phyloP scores from a whole-genome alignment of 108 stramenopile genomes.

The Discostella stelligeroides region DNA sequence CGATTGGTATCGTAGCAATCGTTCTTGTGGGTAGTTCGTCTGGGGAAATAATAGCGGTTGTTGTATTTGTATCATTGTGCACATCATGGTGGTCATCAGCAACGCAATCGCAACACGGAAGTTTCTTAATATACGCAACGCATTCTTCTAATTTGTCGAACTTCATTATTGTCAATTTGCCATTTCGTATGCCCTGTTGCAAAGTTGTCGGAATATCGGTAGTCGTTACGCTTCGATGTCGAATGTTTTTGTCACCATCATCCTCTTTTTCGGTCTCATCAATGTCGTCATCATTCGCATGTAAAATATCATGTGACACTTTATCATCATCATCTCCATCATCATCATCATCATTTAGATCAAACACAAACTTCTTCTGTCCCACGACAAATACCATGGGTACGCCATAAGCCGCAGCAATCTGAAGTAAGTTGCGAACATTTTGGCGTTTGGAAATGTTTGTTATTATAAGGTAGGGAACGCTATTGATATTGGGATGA shows the following conservation, averaged over 20 bases:
- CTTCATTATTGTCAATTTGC: conserved; percentile 43
- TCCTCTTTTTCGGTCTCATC: no score
- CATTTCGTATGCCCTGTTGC: conserved; percentile 15
- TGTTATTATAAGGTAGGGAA: conserved; percentile 70
- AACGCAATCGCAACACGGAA: conserved; percentile 21
- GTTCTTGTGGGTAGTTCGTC: background rate
- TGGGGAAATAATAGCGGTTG: background rate
- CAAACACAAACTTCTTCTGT: conserved; percentile 60
- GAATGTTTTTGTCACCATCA: no score
- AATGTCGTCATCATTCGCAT: no score
- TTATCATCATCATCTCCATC: no score
- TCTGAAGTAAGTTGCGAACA: conserved; percentile 58
- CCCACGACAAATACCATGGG: conserved; percentile 69
- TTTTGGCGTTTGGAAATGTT: conserved; percentile 79
- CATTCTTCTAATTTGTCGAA: conserved; percentile 76
- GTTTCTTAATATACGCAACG: conserved; percentile 52
- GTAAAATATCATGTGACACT: no score
- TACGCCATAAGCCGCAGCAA: conserved; percentile 74
- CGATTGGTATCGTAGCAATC: conserved; percentile 44
- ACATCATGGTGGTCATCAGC: background rate
- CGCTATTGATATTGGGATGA: background rate
- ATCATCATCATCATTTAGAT: conserved; percentile 9
- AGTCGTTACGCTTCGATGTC: no score
- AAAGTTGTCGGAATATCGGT: conserved; percentile 26
- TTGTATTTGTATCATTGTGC: background rate